These are phyloP conservation scores for Cryptomeria japonica DNA, from an alignment of 75 land plant species.

Conservation along the genomic window DNA sequence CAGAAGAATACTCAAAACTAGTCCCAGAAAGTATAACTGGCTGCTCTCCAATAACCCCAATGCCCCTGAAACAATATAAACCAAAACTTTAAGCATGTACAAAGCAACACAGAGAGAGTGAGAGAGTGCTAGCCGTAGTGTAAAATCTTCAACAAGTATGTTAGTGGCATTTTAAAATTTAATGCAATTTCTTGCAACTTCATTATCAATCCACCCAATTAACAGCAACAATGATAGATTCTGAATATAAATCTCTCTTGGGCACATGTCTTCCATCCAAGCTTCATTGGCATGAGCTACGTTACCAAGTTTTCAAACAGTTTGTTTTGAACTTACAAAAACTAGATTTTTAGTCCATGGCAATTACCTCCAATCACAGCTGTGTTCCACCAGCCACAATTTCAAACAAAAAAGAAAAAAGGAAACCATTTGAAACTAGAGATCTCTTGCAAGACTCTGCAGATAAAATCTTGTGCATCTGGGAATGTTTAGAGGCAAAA, in stretches of 20 bases:
- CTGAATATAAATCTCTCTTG: neutral
- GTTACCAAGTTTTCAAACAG: neutral
- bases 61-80: conserved; percentile 47
- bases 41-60: conserved; percentile 85
- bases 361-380: neutral
- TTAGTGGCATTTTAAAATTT: neutral
- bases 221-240: neutral
- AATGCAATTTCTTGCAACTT: neutral
- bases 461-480: neutral
- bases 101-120: neutral
- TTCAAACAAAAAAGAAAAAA: neutral
- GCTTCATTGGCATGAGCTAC: neutral
- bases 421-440: neutral
- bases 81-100: neutral
- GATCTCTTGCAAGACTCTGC: neutral
- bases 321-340: neutral
- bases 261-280: neutral
- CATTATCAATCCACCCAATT: neutral
- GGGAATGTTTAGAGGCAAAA: neutral
- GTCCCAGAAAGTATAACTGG: conserved; percentile 81
- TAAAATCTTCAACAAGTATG: neutral
- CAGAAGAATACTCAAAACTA: conserved; percentile 81
- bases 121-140: neutral
- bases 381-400: neutral
- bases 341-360: neutral